Evolutionary conservation across 495 filamentous ascomycete genomes (phyloP), one percentile per base, ranked within the genome.

Genomic region (Penicillium canariense): DNA sequence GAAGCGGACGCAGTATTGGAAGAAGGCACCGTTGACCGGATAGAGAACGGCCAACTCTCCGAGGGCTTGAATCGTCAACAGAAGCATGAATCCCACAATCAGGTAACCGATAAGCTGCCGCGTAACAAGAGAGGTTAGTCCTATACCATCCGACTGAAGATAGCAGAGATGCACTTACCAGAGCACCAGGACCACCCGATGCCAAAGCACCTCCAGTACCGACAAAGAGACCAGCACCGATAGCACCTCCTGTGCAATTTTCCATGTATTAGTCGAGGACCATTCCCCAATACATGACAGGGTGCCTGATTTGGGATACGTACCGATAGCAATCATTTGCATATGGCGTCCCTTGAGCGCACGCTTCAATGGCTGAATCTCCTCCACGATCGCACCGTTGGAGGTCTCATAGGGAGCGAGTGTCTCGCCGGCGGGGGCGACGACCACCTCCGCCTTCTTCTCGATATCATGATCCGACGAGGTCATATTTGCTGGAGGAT

Each of bases 31-130:
- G 4, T 84, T 77, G 14, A 87, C 77, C 25, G 87, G 87, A 23
- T 88, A 77, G 59, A 79, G 88, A 20, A 85, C 83, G 10, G 83
- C 79, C 80, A 88, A 84, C 65, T 88, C 86, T 28, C 84, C 84
- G 10, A 69, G 57, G 20, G 59, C 65, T 23, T 65, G 63, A 67
- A 78, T 75, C 48, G 65, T 78, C 31, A 79, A 54, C 58, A 71
- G 81, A 27, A 83, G 78, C 27, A 83, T 52, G 23, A 80, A 66
- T 12, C 80, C 80, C 55, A 81, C 73, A 43, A 80, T 58, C 12
- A 70, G 53, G 58, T 85, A 89, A 12, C 81, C 81, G 36, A 88
- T 74, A 36, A 89, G n/a, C n/a, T n/a, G n/a, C n/a, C n/a, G n/a
- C n/a, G n/a, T n/a, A n/a, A n/a, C n/a, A n/a, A n/a, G n/a, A n/a